Conservation (phyloP, 1,139 yeast genomes). For the Protomyces lactucae-debilis region DNA sequence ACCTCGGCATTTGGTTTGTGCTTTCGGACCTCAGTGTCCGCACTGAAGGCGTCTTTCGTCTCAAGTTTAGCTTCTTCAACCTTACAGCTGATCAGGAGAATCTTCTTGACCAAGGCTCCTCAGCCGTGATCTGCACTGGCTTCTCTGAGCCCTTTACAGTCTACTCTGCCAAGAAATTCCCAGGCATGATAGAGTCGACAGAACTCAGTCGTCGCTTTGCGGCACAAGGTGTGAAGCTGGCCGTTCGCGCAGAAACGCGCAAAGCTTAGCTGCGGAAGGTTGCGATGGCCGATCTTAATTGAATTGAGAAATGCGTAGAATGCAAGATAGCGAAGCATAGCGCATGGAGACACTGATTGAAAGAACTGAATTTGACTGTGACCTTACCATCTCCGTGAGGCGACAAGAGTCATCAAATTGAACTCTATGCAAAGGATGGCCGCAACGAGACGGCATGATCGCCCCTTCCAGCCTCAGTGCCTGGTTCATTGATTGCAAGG, state of each 20-base stretch:
- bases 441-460: no score
- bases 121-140: constrained; percentile 38
- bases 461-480: no score
- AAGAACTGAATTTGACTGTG: no score
- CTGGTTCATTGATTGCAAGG: no score
- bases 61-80: constrained; percentile 42
- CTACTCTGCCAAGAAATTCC: constrained; percentile 45
- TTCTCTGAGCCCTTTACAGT: constrained; percentile 43
- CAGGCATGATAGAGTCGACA: constrained; percentile 46
- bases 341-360: no score
- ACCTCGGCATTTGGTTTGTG: constrained; percentile 45
- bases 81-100: constrained; percentile 33
- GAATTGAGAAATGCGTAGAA: no score
- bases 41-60: constrained; percentile 45
- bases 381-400: no score
- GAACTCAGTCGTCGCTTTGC: constrained; percentile 45
- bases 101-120: constrained; percentile 33
- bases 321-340: no score
- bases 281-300: no score
- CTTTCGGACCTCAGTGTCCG: constrained; percentile 46
- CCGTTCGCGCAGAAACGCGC: constrained; percentile 38
- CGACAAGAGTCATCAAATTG: no score
- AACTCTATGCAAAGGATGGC: no score
- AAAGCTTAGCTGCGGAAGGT: neutral
- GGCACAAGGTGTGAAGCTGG: constrained; percentile 46